Percentiles rank a stretch among this genome's conserved stretches.
These are phyloP conservation scores for Podospora pseudocomata DNA, from an alignment of 495 filamentous ascomycete genomes.

Conservation along the genomic window DNA sequence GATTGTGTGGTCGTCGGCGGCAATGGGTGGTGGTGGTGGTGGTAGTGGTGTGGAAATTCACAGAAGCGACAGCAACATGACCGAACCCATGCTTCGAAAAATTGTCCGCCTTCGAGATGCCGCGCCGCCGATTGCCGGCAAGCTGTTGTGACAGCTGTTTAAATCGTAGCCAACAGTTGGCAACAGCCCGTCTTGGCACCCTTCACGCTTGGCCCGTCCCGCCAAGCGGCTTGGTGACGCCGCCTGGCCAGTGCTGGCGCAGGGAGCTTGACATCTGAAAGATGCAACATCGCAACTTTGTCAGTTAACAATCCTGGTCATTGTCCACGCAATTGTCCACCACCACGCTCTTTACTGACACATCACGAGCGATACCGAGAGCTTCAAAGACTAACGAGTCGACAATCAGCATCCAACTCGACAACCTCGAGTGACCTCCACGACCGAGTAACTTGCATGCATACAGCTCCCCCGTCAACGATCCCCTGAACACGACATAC, in stretches of 20 bases:
- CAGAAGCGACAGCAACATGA: conserved; percentile 18
- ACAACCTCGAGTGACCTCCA: neutral
- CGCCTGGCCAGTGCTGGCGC: neutral
- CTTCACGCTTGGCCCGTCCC: neutral
- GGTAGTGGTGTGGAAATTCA: conserved; percentile 12
- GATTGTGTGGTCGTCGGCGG: conserved; percentile 7
- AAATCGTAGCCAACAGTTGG: neutral
- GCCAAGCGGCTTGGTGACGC: conserved; percentile 2
- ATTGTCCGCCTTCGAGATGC: conserved; percentile 19
- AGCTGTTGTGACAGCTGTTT: conserved; percentile 12
- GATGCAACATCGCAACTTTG: conserved; percentile 36
- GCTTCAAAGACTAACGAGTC: neutral
- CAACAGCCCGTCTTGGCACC: neutral
- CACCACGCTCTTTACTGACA: neutral
- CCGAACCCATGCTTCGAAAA: conserved; percentile 23
- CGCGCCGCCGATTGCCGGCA: conserved; percentile 30
- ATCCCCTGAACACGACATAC: neutral
- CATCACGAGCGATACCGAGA: neutral
- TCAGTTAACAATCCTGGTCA: neutral
- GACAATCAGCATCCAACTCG: neutral
- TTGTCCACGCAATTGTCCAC: conserved; percentile 6
- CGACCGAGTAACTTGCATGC: neutral
- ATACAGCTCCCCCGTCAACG: neutral
- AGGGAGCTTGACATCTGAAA: conserved; percentile 21
- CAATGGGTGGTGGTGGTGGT: conserved; percentile 2